phyloP scores from a whole-genome alignment of 352 stramenopile species.

The Saprolegnia diclina region DNA sequence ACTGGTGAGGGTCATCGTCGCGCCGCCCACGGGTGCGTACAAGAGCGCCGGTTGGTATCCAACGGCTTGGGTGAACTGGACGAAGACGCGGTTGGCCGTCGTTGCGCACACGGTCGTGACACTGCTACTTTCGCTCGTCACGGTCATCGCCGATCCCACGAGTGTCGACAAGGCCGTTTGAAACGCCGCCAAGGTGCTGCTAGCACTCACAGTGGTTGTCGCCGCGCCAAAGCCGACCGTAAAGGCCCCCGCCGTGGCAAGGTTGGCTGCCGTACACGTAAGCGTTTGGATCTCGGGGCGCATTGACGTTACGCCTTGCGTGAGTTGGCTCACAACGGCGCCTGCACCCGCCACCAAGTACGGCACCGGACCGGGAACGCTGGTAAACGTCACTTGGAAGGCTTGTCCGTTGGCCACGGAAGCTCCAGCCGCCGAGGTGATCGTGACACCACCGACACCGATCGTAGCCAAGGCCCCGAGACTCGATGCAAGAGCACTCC shows the following conservation, averaged over 20 bases:
- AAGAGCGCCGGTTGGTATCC: constrained; percentile 56
- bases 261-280: constrained; percentile 46
- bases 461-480: constrained; percentile 85
- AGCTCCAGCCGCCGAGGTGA: constrained; percentile 44
- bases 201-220: constrained; percentile 20
- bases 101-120: constrained; percentile 44
- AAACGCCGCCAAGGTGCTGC: constrained; percentile 28
- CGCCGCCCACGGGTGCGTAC: constrained; percentile 34
- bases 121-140: constrained; percentile 39
- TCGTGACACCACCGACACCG: constrained; percentile 56
- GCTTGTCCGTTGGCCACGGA: constrained; percentile 32
- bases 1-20: constrained; percentile 34
- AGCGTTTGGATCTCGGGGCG: constrained; percentile 79
- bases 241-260: constrained; percentile 43
- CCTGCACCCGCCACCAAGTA: constrained; percentile 32
- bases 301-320: constrained; percentile 36
- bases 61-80: constrained; percentile 58
- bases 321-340: constrained; percentile 35
- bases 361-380: constrained; percentile 45
- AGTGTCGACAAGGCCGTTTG: constrained; percentile 32
- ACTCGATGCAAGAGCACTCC: constrained; percentile 39
- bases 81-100: constrained; percentile 49
- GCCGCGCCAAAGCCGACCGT: constrained; percentile 40
- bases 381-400: constrained; percentile 71
- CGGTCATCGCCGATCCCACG: constrained; percentile 36